A percentile compares a stretch with the other conserved stretches of the same genome.
Evolutionary conservation across 2,329 filamentous ascomycete genomes (phyloP).

Genomic region (Sporothrix luriei): DNA sequence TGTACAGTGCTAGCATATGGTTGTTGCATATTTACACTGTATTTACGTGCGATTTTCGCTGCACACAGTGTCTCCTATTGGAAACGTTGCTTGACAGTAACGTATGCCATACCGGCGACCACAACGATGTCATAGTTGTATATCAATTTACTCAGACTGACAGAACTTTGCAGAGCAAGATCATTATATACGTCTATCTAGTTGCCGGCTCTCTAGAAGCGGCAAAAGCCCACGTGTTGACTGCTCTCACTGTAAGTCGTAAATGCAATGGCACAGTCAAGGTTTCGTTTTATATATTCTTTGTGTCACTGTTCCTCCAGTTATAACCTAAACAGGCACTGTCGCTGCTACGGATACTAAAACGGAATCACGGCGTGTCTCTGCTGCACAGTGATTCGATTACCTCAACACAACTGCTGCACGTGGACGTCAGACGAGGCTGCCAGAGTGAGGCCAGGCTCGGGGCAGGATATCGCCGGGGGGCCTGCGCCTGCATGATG

Average conservation of each 20-base stretch:
- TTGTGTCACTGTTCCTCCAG: background rate
- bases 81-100: background rate
- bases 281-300: background rate
- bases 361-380: background rate
- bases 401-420: background rate
- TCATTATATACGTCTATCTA: too few relatives aligned
- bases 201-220: background rate
- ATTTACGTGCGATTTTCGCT: background rate
- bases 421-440: background rate
- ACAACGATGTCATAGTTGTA: too few relatives aligned
- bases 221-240: background rate
- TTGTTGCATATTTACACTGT: background rate
- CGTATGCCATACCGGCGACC: background rate
- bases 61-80: background rate
- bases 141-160: too few relatives aligned
- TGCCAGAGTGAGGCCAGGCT: background rate
- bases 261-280: background rate
- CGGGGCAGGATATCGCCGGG: background rate
- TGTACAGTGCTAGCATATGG: background rate
- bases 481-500: conserved; percentile 15
- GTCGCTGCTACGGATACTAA: background rate
- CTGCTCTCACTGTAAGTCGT: background rate
- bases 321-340: background rate
- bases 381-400: background rate
- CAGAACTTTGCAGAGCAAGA: background rate